Base-by-base conservation (phyloP, 371 early-diverging fungal genomes). In the Mortierella sp. region DNA sequence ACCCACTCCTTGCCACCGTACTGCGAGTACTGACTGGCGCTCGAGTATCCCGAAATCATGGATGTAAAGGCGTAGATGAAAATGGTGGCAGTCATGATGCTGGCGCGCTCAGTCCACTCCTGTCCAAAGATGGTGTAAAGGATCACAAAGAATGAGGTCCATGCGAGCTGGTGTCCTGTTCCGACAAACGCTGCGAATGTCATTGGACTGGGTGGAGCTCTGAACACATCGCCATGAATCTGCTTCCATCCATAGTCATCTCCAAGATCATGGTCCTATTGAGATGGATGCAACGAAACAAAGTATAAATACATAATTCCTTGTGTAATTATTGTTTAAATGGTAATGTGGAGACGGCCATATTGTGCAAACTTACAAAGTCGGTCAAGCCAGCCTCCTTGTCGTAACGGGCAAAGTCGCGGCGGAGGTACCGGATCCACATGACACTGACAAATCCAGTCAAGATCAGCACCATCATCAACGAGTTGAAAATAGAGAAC, bases 201-300 rank as follows among this genome's bases (percentile, higher is more conserved):
- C 85, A 94, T 92, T 34, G 95, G 89, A 21, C 91, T 91, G 48
- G 92, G 88, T 42, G 97, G 96, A 21, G 95, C 91, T 50, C 97
- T 91, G 88, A 97, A 97, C 0, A 97, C 96, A 85, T 97, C 97
- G 9, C 95, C 96, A 73, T 97, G 96, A 1, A 97, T 93, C 80
- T 95, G 95, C 83, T 96, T 96, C 97, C 97, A 97, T 5, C 97
- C 97, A 89, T 94, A 96, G 70, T 97, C 97, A 77, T 96, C 96
- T 8, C 95, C 96, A 26, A 96, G 88, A 83, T 96, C 96, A 28
- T 94, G 91, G 78, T 96, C 96, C 94, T 94, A 88, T 16, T 19
- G 3, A 28, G 7, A 63, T 75, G 7, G 55, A 48, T 21, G 3
- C 11, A 72, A 19, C 0, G 42, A 19, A 13, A 10, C 44, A 60